A percentile compares a stretch with the other conserved stretches of the same genome.
These are phyloP conservation scores for Colletotrichum sp. DNA, from an alignment of 2,329 filamentous ascomycete species.

Conservation along the genomic window DNA sequence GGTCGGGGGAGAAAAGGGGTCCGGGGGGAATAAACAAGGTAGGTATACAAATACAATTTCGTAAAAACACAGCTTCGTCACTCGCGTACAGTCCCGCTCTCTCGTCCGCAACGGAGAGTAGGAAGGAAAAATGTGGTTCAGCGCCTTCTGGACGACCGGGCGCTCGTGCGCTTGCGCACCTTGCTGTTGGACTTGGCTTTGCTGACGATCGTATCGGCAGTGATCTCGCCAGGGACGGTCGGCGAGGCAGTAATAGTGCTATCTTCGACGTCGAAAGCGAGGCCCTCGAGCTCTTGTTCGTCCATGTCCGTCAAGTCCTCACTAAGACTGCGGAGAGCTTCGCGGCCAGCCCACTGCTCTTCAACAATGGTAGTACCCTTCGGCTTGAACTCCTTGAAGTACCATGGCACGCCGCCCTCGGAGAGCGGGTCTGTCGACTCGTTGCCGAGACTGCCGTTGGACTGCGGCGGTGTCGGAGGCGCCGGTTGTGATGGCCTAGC, in stretches of 20 bases:
- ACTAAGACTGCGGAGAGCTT: conserved; percentile 71
- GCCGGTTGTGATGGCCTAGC: conserved; percentile 38
- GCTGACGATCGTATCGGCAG: conserved; percentile 23
- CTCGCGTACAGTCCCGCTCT: neutral
- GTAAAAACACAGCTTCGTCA: neutral
- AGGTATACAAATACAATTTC: conserved; percentile 18
- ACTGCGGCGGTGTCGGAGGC: conserved; percentile 72
- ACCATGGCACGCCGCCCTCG: conserved; percentile 86
- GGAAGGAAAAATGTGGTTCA: neutral
- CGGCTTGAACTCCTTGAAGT: conserved; percentile 81
- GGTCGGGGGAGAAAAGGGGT: neutral
- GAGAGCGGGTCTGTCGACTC: conserved; percentile 59
- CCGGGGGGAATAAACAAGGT: neutral
- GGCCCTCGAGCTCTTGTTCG: conserved; percentile 83
- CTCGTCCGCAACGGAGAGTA: neutral
- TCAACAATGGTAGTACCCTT: conserved; percentile 80
- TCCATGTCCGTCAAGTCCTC: conserved; percentile 92
- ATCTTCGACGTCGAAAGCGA: conserved; percentile 61
- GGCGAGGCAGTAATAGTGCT: conserved; percentile 48
- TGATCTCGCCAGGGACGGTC: conserved; percentile 19
- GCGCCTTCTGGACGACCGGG: conserved; percentile 35
- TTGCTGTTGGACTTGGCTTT: conserved; percentile 32
- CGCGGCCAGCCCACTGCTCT: conserved; percentile 75
- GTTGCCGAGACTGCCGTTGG: conserved; percentile 59
- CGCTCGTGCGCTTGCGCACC: conserved; percentile 36